Base-by-base conservation (phyloP, 2,329 filamentous ascomycete genomes). In the Cladophialophora chaetospira region DNA sequence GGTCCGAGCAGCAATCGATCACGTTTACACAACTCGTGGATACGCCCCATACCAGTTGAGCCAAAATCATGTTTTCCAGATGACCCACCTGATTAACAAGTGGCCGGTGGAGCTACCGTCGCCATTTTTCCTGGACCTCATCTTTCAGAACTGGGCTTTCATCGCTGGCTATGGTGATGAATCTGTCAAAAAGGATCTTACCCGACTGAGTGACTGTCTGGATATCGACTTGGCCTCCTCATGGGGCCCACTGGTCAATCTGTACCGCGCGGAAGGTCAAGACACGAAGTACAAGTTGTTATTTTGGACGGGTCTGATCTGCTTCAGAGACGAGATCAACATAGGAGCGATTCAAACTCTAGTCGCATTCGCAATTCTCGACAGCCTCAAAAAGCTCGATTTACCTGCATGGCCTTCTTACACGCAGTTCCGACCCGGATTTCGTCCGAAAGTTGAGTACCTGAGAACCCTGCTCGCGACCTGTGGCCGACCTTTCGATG, bases 121-220 rank as follows among this genome's bases (percentile, higher is more conserved):
- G 11, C 36, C 54, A 19, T 13, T 15, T 17, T 9, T 36, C 21
- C 23, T 57, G 15, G 19, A 31, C 13, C 11, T 57, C 19, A 29
- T 52, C 26, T 33, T 57, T 19, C 54, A 57, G 19, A 38, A 40
- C 13, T 57, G 54, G 54, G 38, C 19, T 1, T 35, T n/a, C 33
- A 52, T 57, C 21, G 46, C 35, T 15, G 64, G 55, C 35, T 56
- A 66, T 8, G 15, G 60, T 5, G 51, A 61, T 6, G 56, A 62
- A 11, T 25, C 29, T 19, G 25, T 40, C 9, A 23, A 21, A 23
- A 46, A 46, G 17, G 54, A 57, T 26, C 33, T n/a, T 25, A 23
- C 38, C 31, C 46, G 47, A 5, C 29, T 57, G 29, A 57, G 38
- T 45, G 54, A 57, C 13, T 40, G 38, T 3, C 47, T 57, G 9